phyloP scores from a whole-genome alignment of 345 rosid species.

The Hypericum perforatum region DNA sequence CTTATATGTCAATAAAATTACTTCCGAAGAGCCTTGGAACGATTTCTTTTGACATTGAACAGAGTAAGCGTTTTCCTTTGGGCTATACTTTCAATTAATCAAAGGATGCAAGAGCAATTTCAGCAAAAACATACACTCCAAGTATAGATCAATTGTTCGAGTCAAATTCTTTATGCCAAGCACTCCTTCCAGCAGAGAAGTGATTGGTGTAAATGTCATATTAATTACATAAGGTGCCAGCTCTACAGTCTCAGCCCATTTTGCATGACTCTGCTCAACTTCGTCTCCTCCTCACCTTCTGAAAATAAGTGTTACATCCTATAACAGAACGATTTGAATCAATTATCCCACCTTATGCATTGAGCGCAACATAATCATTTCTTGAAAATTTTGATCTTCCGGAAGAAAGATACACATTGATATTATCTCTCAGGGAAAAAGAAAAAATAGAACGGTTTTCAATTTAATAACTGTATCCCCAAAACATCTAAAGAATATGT shows the following conservation, averaged over 20 bases:
- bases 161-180: conserved; percentile 57
- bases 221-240: conserved; percentile 61
- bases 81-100: neutral
- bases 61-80: conserved; percentile 2
- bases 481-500: conserved; percentile 6
- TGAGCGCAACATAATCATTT: too few relatives aligned
- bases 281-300: conserved; percentile 79
- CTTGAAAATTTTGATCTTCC: too few relatives aligned
- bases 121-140: conserved; percentile 44
- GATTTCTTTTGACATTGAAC: conserved; percentile 5
- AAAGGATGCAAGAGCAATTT: conserved; percentile 1
- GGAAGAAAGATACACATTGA: too few relatives aligned
- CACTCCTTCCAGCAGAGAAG: conserved; percentile 45
- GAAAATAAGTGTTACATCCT: conserved; percentile 64
- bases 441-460: too few relatives aligned
- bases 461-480: conserved; percentile 13
- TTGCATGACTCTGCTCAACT: conserved; percentile 49
- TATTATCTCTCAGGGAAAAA: too few relatives aligned
- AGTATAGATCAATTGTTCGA: conserved; percentile 56
- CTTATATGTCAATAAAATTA: too few relatives aligned
- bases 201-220: conserved; percentile 58
- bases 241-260: conserved; percentile 51
- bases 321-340: too few relatives aligned
- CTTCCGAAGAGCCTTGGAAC: too few relatives aligned
- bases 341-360: too few relatives aligned